phyloP scores from a whole-genome alignment of 1,284 basidiomycete species.

The Blastosporella zonata region DNA sequence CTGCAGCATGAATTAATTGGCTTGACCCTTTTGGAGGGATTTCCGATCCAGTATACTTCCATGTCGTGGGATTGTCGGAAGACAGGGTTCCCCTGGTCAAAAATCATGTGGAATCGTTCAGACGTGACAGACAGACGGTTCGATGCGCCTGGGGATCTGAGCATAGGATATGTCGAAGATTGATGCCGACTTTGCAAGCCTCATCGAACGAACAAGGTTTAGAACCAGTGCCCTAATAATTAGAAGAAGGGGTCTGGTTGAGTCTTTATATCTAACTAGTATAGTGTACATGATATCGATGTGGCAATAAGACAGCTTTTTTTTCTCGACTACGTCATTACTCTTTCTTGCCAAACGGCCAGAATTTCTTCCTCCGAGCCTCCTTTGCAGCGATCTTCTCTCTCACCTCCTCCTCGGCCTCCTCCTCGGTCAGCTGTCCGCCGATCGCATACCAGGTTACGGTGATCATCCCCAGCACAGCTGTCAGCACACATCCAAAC shows the following conservation, averaged over 20 bases:
- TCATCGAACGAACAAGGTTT: too few relatives aligned
- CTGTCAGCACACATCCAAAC: conserved; percentile 76
- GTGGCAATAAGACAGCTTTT: not conserved
- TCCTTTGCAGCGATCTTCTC: conserved; percentile 54
- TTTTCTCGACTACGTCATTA: not conserved
- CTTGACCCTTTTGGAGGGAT: conserved; percentile 5
- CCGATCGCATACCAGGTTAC: conserved; percentile 84
- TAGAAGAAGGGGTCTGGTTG: too few relatives aligned
- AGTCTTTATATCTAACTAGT: too few relatives aligned
- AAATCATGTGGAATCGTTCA: conserved; percentile 13
- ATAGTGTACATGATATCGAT: not conserved
- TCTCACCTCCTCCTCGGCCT: conserved; percentile 71
- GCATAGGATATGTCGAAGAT: conserved; percentile 14
- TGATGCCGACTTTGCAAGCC: too few relatives aligned
- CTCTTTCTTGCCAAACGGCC: conserved; percentile 8
- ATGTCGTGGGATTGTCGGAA: conserved; percentile 15
- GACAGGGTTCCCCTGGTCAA: conserved; percentile 13
- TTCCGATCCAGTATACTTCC: conserved; percentile 7
- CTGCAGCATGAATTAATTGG: conserved; percentile 1
- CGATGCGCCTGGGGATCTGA: conserved; percentile 4
- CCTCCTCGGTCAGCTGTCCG: conserved; percentile 65
- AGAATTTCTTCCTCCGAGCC: conserved; percentile 23
- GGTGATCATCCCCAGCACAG: conserved; percentile 74
- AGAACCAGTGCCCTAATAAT: too few relatives aligned
- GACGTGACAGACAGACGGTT: not conserved